phyloP scores from a whole-genome alignment of 225 moss, liverwort and hornwort genomes.

The Polytrichum commune region DNA sequence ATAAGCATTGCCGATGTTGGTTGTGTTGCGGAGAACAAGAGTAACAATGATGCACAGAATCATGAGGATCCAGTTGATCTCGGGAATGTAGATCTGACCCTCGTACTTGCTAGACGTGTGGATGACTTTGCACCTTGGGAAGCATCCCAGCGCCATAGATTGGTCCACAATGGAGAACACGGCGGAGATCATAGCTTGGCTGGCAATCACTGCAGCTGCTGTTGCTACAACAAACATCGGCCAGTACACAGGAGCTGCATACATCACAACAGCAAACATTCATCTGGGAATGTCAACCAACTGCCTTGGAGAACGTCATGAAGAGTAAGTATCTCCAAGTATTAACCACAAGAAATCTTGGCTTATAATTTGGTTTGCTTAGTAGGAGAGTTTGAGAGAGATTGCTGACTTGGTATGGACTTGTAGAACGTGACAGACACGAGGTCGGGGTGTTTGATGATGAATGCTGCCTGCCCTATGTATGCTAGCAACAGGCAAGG shows the following conservation, averaged over 20 bases:
- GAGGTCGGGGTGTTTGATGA: slow-evolving; percentile 44
- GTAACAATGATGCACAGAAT: slow-evolving; percentile 62
- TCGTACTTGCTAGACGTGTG: slow-evolving; percentile 65
- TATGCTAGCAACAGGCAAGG: slow-evolving; percentile 75
- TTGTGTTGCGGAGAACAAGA: slow-evolving; percentile 52
- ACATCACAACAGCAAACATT: neutral
- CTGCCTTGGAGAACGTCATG: neutral
- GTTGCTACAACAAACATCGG: slow-evolving; percentile 89
- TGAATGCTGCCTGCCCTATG: slow-evolving; percentile 83
- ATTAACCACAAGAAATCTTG: neutral
- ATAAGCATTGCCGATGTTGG: slow-evolving; percentile 85
- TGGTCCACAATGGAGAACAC: slow-evolving; percentile 83
- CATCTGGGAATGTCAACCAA: neutral
- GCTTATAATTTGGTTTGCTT: neutral
- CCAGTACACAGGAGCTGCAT: slow-evolving; percentile 71
- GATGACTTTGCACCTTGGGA: slow-evolving; percentile 72
- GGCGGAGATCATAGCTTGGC: slow-evolving; percentile 96
- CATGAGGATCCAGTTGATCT: slow-evolving; percentile 78
- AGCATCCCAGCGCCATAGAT: slow-evolving; percentile 81
- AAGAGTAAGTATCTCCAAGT: neutral
- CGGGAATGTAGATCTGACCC: slow-evolving; percentile 93
- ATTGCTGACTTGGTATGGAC: slow-evolving; percentile 71
- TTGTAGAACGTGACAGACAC: slow-evolving; percentile 74
- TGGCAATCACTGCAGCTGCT: slow-evolving; percentile 83
- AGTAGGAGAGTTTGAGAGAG: neutral